phyloP scores from a whole-genome alignment of 768 basidiomycete genomes.

The Dioszegia aurantiaca region DNA sequence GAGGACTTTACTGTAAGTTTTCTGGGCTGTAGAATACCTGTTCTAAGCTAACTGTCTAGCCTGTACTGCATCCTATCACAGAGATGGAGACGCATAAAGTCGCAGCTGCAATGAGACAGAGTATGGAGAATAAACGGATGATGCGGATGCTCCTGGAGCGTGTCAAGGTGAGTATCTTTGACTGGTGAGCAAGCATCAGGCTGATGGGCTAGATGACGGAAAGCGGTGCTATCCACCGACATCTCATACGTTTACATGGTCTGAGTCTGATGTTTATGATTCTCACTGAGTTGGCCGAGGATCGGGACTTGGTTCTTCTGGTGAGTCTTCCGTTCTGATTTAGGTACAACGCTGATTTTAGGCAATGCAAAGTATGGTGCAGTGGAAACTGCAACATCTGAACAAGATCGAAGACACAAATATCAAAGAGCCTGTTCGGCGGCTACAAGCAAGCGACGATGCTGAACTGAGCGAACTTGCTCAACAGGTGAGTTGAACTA shows the following conservation, averaged over 20 bases:
- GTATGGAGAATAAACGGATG: slow-evolving; percentile 70
- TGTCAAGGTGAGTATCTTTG: slow-evolving; percentile 62
- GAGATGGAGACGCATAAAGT: slow-evolving; percentile 85
- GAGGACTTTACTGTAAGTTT: slow-evolving; percentile 82
- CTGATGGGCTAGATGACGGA: slow-evolving; percentile 67
- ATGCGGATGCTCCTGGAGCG: slow-evolving; percentile 77
- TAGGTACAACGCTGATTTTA: slow-evolving; percentile 31
- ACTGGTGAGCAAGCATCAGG: neutral
- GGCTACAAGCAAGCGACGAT: slow-evolving; percentile 60
- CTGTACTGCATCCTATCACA: slow-evolving; percentile 69
- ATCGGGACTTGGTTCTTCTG: slow-evolving; percentile 67
- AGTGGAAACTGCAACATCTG: slow-evolving; percentile 76
- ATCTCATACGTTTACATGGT: slow-evolving; percentile 87
- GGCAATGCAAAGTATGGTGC: slow-evolving; percentile 52
- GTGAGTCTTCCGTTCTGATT: slow-evolving; percentile 53
- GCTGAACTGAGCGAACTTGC: slow-evolving; percentile 62
- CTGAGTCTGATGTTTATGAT: slow-evolving; percentile 88
- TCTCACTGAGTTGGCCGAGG: slow-evolving; percentile 69
- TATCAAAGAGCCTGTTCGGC: slow-evolving; percentile 65
- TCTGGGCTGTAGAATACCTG: neutral
- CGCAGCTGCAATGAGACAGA: slow-evolving; percentile 84
- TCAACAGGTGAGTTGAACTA: slow-evolving; percentile 57
- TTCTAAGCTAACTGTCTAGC: slow-evolving; percentile 56
- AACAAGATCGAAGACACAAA: slow-evolving; percentile 89
- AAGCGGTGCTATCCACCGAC: slow-evolving; percentile 68